Percentiles rank a stretch among this genome's conserved stretches.
phyloP scores from a whole-genome alignment of 306 rosid genomes.

The Pyrus betulifolia region DNA sequence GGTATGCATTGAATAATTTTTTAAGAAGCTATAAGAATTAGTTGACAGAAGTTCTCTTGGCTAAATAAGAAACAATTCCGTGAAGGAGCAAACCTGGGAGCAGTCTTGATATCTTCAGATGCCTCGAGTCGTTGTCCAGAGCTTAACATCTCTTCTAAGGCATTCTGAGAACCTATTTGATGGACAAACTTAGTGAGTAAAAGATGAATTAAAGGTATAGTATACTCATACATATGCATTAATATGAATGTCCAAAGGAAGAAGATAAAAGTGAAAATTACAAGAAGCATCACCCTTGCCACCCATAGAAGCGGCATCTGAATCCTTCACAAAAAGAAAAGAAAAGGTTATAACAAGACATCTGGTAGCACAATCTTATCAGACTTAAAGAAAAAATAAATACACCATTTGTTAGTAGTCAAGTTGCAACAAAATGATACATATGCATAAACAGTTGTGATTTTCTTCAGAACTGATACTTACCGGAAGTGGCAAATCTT shows the following conservation, averaged over 20 bases:
- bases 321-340: conserved; percentile 30
- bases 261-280: neutral
- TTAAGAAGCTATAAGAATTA: neutral
- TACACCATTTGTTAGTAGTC: neutral
- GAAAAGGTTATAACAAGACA: conserved; percentile 5
- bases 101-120: conserved; percentile 22
- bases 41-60: neutral
- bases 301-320: conserved; percentile 33
- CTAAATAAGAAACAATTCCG: neutral
- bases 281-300: conserved; percentile 27
- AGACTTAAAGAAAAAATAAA: neutral
- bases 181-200: conserved; percentile 11
- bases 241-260: neutral
- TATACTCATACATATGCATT: neutral
- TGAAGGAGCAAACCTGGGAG: conserved; percentile 34
- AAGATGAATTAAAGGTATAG: neutral
- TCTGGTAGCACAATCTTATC: neutral
- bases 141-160: conserved; percentile 16
- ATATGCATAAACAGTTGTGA: neutral
- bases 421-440: neutral
- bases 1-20: neutral
- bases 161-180: conserved; percentile 41
- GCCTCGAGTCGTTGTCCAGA: conserved; percentile 25
- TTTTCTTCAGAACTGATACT: conserved; percentile 33
- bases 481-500: conserved; percentile 27